Evolutionary conservation across 192 early-diverging fungal species (phyloP).

Genomic region (Anaeromyces robustus): DNA sequence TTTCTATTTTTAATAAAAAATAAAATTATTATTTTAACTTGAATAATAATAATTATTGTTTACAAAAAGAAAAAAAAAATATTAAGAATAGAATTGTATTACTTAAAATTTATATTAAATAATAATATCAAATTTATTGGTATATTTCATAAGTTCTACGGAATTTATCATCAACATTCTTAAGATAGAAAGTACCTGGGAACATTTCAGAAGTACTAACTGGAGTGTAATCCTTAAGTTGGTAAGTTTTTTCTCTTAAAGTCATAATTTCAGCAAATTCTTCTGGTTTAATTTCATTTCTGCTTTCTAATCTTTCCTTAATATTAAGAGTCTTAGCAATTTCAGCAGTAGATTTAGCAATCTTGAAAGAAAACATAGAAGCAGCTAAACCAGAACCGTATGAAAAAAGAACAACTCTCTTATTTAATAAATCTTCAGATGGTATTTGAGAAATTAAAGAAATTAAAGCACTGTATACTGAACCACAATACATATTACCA

Average conservation of each 20-base stretch:
- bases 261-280: conserved; percentile 67
- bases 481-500: conserved; percentile 87
- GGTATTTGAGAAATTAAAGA: conserved; percentile 62
- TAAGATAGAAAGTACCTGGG: conserved; percentile 78
- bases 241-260: conserved; percentile 75
- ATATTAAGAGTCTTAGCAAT: conserved; percentile 52
- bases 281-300: conserved; percentile 58
- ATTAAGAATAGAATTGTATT: no score
- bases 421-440: conserved; percentile 53
- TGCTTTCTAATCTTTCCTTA: conserved; percentile 47
- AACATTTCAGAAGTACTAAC: conserved; percentile 48
- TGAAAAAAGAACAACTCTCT: conserved; percentile 79
- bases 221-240: conserved; percentile 65
- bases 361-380: conserved; percentile 82
- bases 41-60: no score
- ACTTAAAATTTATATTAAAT: no score
- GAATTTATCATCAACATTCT: conserved; percentile 80
- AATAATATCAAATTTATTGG: neutral
- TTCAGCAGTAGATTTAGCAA: conserved; percentile 40
- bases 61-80: no score
- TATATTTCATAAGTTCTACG: conserved; percentile 56
- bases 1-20: no score
- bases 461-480: conserved; percentile 55
- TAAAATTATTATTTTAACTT: no score
- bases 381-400: conserved; percentile 94